Evolutionary conservation across 169 alveolate genomes (phyloP).

Genomic region (Plasmodium berghei): DNA sequence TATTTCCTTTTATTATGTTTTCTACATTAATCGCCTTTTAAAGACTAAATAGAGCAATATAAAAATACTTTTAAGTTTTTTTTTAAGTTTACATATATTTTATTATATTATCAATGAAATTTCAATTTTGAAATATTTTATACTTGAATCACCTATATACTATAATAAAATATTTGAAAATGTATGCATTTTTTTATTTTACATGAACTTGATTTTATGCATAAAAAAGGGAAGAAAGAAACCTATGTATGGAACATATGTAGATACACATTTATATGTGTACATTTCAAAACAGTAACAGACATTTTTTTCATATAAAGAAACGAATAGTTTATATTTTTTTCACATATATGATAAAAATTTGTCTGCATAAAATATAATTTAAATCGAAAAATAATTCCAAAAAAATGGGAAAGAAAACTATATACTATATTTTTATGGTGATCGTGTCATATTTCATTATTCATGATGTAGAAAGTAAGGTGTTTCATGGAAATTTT

Average conservation of each 20-base stretch:
- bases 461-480: slow-evolving; percentile 20
- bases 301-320: no score
- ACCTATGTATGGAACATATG: background rate
- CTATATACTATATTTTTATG: slow-evolving; percentile 6
- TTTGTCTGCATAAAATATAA: background rate
- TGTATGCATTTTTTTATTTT: background rate
- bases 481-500: slow-evolving; percentile 64
- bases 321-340: background rate
- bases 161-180: background rate
- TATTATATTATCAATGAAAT: background rate
- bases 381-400: background rate
- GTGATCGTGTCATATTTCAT: slow-evolving; percentile 20
- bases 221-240: background rate
- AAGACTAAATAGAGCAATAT: no score
- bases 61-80: no score
- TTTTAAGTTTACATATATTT: no score
- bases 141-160: background rate
- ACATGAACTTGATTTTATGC: background rate
- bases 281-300: background rate
- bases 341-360: background rate
- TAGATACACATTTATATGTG: background rate
- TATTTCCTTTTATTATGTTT: no score
- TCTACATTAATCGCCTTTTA: no score
- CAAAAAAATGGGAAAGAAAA: slow-evolving; percentile 26
- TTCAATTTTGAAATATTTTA: background rate